Evolutionary conservation across 2,329 filamentous ascomycete species (phyloP).

Genomic region (Cercospora sojina): DNA sequence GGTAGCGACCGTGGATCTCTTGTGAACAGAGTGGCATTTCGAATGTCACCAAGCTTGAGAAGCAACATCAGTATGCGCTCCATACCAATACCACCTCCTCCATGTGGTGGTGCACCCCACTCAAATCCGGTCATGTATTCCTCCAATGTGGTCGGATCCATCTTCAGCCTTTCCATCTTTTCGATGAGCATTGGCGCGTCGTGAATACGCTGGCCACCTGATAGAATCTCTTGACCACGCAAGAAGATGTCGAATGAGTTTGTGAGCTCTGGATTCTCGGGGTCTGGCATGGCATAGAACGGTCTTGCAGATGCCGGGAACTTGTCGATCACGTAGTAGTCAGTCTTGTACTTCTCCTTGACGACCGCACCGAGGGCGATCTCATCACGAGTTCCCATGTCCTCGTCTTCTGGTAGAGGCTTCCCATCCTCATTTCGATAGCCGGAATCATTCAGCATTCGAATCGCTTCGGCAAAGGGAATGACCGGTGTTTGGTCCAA

Average conservation of each 20-base stretch:
- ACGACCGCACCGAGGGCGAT: conserved; percentile 81
- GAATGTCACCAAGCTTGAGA: conserved; percentile 82
- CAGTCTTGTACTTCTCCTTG: conserved; percentile 81
- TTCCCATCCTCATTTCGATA: conserved; percentile 77
- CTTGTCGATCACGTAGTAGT: conserved; percentile 93
- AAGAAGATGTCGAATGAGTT: conserved; percentile 97
- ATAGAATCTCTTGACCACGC: conserved; percentile 87
- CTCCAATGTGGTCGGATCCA: conserved; percentile 79
- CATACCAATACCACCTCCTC: conserved; percentile 83
- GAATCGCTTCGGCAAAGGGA: conserved; percentile 73
- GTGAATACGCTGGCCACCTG: conserved; percentile 90
- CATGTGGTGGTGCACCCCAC: conserved; percentile 84
- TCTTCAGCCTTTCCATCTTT: conserved; percentile 72
- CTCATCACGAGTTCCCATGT: conserved; percentile 81
- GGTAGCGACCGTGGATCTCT: conserved; percentile 87
- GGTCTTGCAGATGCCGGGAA: conserved; percentile 82
- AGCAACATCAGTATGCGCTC: conserved; percentile 86
- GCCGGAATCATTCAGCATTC: conserved; percentile 75
- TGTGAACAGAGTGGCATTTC: conserved; percentile 81
- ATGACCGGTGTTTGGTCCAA: conserved; percentile 81
- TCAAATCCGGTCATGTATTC: conserved; percentile 89
- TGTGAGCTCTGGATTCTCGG: conserved; percentile 68
- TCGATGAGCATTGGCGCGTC: conserved; percentile 70
- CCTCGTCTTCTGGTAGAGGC: conserved; percentile 67
- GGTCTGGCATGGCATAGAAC: conserved; percentile 87